A percentile compares a stretch with the other conserved stretches of the same genome.
Conservation (phyloP, 2,329 filamentous ascomycete genomes). For the Aspergillus sp. region DNA sequence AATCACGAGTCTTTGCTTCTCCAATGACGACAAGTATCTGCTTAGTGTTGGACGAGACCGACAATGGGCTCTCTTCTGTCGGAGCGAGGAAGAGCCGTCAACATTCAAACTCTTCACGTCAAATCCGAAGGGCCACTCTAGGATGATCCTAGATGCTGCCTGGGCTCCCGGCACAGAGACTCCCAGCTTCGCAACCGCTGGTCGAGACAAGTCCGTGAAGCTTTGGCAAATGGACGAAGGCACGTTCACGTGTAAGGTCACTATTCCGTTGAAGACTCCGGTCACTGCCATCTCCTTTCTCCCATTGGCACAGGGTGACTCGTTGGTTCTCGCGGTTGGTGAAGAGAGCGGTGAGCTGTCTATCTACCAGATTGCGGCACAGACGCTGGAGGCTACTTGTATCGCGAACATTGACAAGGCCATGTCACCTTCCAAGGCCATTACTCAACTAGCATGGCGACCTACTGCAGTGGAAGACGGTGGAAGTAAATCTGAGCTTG, state of each 20-base stretch:
- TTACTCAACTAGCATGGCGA: constrained; percentile 69
- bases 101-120: constrained; percentile 59
- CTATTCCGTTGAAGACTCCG: constrained; percentile 56
- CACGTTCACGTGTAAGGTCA: constrained; percentile 52
- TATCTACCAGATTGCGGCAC: constrained; percentile 37
- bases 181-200: constrained; percentile 75
- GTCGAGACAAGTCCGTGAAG: constrained; percentile 81
- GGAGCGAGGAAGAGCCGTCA: constrained; percentile 36
- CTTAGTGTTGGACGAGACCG: constrained; percentile 89
- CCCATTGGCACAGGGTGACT: constrained; percentile 23
- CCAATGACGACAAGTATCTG: constrained; percentile 67
- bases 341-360: constrained; percentile 47
- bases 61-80: constrained; percentile 81
- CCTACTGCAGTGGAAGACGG: constrained; percentile 36
- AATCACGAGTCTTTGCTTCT: constrained; percentile 78
- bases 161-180: constrained; percentile 63
- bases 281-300: constrained; percentile 72
- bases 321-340: constrained; percentile 43
- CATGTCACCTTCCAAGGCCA: constrained; percentile 60
- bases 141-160: constrained; percentile 87
- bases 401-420: constrained; percentile 30
- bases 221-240: constrained; percentile 56
- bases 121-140: constrained; percentile 80
- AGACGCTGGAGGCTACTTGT: constrained; percentile 28
- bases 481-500: constrained; percentile 31